Conservation (phyloP, 768 basidiomycete genomes). For the Podaxis sp. region DNA sequence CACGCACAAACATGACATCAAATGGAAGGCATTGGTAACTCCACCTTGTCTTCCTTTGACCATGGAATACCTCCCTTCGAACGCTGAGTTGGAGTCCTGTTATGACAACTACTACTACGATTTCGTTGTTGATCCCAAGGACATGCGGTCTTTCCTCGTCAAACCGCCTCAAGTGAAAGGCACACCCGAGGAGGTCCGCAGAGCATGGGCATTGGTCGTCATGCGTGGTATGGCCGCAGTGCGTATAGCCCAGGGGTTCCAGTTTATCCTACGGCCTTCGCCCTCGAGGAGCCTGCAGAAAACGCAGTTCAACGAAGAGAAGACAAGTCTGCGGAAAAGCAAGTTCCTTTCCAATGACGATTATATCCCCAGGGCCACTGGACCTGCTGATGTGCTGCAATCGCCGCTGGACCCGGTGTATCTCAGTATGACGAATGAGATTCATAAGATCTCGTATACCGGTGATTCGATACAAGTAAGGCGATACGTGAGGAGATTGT, state of each 20-base stretch:
- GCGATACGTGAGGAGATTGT: constrained; percentile 77
- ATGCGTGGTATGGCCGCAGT: constrained; percentile 96
- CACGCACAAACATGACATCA: constrained; percentile 79
- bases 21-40: constrained; percentile 86
- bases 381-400: constrained; percentile 64
- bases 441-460: constrained; percentile 89
- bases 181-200: constrained; percentile 54
- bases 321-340: constrained; percentile 39
- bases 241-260: constrained; percentile 91
- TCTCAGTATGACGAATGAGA: constrained; percentile 93
- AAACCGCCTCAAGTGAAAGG: constrained; percentile 53
- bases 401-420: constrained; percentile 74
- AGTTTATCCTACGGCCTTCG: constrained; percentile 70
- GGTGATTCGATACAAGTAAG: constrained; percentile 89
- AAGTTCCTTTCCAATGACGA: constrained; percentile 59
- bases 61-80: constrained; percentile 82
- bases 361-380: constrained; percentile 49
- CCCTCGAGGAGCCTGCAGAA: constrained; percentile 22
- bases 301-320: constrained; percentile 27
- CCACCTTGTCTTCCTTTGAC: constrained; percentile 90
- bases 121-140: constrained; percentile 79
- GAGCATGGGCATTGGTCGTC: constrained; percentile 72
- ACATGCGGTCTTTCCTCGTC: constrained; percentile 87
- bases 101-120: constrained; percentile 88
- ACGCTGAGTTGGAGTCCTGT: constrained; percentile 67